Evolutionary conservation across 257 asterid species (phyloP).

Genomic region (Penstemon davidsonii): DNA sequence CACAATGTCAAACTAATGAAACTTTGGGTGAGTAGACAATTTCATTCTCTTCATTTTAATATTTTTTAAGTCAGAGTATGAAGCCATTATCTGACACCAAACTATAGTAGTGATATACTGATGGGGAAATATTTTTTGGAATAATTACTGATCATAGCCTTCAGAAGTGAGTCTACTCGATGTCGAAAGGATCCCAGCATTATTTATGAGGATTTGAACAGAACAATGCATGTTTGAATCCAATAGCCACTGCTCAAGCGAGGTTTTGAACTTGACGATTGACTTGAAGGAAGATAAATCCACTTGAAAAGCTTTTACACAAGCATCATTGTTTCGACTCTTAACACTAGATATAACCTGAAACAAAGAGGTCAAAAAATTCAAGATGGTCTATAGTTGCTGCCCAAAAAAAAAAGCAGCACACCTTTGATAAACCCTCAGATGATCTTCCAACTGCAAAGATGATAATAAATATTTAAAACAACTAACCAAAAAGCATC

Average conservation of each 20-base stretch:
- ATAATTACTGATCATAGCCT: conserved; percentile 70
- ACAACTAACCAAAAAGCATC: conserved; percentile 16
- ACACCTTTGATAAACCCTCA: conserved; percentile 59
- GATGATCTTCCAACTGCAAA: conserved; percentile 85
- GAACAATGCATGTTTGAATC: conserved; percentile 75
- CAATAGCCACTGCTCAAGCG: conserved; percentile 73
- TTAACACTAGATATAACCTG: conserved; percentile 57
- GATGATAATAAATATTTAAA: conserved; percentile 11
- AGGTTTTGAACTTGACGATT: conserved; percentile 62
- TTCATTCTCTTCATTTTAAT: neutral
- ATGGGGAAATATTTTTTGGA: conserved; percentile 13
- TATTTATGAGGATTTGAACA: conserved; percentile 80
- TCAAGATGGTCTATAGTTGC: conserved; percentile 8
- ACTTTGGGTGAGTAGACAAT: neutral
- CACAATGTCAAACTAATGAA: neutral
- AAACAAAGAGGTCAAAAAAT: conserved; percentile 19
- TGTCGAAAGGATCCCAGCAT: conserved; percentile 89
- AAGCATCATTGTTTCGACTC: conserved; percentile 51
- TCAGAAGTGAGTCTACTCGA: conserved; percentile 63
- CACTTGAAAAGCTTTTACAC: conserved; percentile 68
- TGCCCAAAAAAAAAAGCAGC: neutral
- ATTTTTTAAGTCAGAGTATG: neutral
- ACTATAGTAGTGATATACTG: neutral
- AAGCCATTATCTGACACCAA: neutral
- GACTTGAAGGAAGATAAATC: conserved; percentile 68